Base-by-base conservation (phyloP, 2,329 filamentous ascomycete genomes). In the Penicillium oxalicum region DNA sequence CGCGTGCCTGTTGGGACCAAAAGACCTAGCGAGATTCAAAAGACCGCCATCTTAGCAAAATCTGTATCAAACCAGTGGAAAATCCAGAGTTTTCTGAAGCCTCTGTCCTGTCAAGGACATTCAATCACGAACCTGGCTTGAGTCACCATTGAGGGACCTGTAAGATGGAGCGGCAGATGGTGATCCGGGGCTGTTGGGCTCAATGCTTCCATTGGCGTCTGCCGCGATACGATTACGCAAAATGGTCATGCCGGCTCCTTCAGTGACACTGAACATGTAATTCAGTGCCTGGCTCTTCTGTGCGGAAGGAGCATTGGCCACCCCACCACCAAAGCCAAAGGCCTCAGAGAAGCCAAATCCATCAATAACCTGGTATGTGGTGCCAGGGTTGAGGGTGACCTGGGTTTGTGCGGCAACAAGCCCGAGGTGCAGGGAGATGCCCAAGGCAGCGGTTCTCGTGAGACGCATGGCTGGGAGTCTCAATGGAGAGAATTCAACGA, bases 341-440 rank as follows among this genome's bases (percentile, higher is more conserved):
- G 75, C 75, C 50, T 76, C 68, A 0, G 74, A 76, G 49, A 75
- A 68, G 27, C 75, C 75, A 51, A 77, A 77, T 9, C 75, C 75
- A 50, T 77, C 74, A 38, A 77, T 74, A 4, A 49, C 57, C 54
- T 70, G 67, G 42, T 52, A 61, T 4, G 47, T 55, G 7, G 50
- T 47, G 12, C 18, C 40, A 9, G 51, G 39, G 37, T 65, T 56
- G 44, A 67, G 49, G 3, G 52, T 54, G 9, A 46, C 44, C 24
- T 25, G 35, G 9, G 42, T 35, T 13, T 44, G 42, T 9, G 42
- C 42, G 1, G 24, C n/a, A 18, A 32, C 24, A 35, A 35, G 42
- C 26, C 42, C 34, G 13, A 44, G 25, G 32, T 38, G 42, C 12
- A 44, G 25, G 42, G 34, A 18, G 34, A 37, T 33, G 28, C 34